phyloP scores from a whole-genome alignment of 257 asterid genomes.

The Coffea eugenioides region DNA sequence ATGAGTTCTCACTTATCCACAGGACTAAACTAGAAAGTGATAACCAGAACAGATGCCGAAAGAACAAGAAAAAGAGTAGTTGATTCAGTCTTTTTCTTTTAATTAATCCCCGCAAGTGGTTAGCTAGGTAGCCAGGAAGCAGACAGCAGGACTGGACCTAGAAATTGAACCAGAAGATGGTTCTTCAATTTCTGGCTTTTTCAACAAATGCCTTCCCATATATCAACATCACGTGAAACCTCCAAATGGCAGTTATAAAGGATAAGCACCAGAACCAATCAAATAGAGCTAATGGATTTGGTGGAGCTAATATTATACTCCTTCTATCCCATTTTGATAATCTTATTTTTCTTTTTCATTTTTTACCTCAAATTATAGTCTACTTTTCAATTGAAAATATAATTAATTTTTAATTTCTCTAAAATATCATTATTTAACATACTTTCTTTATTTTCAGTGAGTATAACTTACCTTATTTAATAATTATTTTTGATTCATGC shows the following conservation, averaged over 20 bases:
- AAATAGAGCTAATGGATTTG: not conserved
- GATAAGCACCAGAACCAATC: not conserved
- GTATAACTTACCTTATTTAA: too few species aligned
- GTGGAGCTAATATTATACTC: too few species aligned
- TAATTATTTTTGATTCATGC: too few species aligned
- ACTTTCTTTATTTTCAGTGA: too few species aligned
- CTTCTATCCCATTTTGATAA: too few species aligned
- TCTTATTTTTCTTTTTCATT: too few species aligned
- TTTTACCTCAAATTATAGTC: too few species aligned
- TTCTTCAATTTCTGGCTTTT: not conserved
- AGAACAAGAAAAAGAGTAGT: not conserved
- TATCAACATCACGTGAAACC: constrained; percentile 14
- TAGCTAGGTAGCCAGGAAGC: not conserved
- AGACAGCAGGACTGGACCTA: not conserved
- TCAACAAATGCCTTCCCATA: not conserved
- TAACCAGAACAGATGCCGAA: not conserved
- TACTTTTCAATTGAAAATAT: too few species aligned
- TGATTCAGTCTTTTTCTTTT: not conserved
- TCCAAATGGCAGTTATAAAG: constrained; percentile 4
- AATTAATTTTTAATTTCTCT: too few species aligned
- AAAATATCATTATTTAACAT: too few species aligned
- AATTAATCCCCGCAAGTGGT: not conserved
- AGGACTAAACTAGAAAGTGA: too few species aligned
- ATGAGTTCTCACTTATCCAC: too few species aligned
- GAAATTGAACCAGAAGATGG: not conserved